Evolutionary conservation across 805 yeast species (phyloP).

Genomic region (Metschnikowia kofuensis): DNA sequence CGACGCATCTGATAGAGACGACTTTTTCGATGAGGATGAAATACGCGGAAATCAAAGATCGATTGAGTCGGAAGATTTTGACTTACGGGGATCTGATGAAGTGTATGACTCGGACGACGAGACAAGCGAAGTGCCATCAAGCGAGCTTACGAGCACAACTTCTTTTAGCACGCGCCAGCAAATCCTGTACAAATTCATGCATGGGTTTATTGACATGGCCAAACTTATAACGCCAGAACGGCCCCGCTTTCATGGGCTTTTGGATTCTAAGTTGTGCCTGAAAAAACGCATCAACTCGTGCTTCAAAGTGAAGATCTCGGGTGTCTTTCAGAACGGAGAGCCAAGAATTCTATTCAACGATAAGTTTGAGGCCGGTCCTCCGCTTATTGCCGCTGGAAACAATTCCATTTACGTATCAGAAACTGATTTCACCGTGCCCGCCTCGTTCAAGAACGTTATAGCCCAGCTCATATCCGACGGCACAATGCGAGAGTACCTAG

Average conservation of each 20-base stretch:
- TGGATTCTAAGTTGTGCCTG: constrained; percentile 54
- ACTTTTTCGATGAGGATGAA: constrained; percentile 23
- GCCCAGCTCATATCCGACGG: constrained; percentile 43
- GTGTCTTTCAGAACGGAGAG: constrained; percentile 13
- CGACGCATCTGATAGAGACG: constrained; percentile 36
- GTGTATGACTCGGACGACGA: neutral
- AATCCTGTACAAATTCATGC: constrained; percentile 62
- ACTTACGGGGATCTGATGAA: neutral
- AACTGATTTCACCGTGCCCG: constrained; percentile 61
- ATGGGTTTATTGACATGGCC: constrained; percentile 38
- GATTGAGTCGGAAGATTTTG: neutral
- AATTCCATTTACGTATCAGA: constrained; percentile 65
- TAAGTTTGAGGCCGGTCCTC: constrained; percentile 45
- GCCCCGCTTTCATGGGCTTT: constrained; percentile 31
- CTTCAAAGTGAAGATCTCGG: constrained; percentile 35
- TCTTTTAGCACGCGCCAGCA: constrained; percentile 36
- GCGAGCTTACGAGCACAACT: neutral
- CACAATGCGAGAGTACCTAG: constrained; percentile 22
- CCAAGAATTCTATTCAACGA: constrained; percentile 49
- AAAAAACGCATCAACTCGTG: constrained; percentile 61
- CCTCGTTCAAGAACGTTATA: constrained; percentile 59
- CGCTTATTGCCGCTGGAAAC: constrained; percentile 50
- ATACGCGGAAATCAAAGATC: neutral
- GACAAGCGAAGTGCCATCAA: neutral
- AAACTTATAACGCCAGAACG: constrained; percentile 1